These are phyloP conservation scores for Monosporozyma aquatica DNA, from an alignment of 805 yeast species.

Conservation along the genomic window DNA sequence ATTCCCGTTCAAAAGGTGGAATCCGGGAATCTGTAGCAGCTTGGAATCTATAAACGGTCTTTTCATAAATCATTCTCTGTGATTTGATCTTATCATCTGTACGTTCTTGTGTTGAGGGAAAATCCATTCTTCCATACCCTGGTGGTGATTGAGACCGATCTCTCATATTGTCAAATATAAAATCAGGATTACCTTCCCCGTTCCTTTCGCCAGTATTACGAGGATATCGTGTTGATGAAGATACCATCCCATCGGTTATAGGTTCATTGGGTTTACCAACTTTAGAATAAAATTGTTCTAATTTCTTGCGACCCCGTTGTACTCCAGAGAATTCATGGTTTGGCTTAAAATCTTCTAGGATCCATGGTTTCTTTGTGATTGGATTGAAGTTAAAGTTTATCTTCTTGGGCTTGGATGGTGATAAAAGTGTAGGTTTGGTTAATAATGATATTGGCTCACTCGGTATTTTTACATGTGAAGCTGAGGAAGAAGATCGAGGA, in stretches of 20 bases:
- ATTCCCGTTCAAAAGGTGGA: slow-evolving; percentile 30
- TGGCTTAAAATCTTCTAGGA: slow-evolving; percentile 27
- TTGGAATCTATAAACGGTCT: slow-evolving; percentile 37
- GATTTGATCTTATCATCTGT: slow-evolving; percentile 32
- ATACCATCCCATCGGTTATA: too few species aligned
- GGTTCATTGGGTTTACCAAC: slow-evolving; percentile 10
- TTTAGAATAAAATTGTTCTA: slow-evolving; percentile 15
- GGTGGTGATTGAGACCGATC: slow-evolving; percentile 42
- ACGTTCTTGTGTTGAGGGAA: slow-evolving; percentile 49
- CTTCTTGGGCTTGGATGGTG: not conserved
- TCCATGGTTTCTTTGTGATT: slow-evolving; percentile 25
- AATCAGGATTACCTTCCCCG: slow-evolving; percentile 12
- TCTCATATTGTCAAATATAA: slow-evolving; percentile 25
- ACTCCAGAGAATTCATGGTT: slow-evolving; percentile 13
- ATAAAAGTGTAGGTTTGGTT: too few species aligned
- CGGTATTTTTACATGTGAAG: not conserved
- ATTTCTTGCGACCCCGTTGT: slow-evolving; percentile 11
- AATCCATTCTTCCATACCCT: slow-evolving; percentile 51
- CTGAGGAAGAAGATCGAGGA: too few species aligned
- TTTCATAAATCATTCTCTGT: slow-evolving; percentile 29
- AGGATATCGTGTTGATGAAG: too few species aligned
- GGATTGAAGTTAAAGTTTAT: slow-evolving; percentile 22
- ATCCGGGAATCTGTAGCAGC: slow-evolving; percentile 34
- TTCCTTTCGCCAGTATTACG: too few species aligned
- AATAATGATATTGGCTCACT: not conserved